Evolutionary conservation across 768 basidiomycete genomes (phyloP), one percentile per base, ranked within the genome.

Genomic region (Podaxis carcinomalis): DNA sequence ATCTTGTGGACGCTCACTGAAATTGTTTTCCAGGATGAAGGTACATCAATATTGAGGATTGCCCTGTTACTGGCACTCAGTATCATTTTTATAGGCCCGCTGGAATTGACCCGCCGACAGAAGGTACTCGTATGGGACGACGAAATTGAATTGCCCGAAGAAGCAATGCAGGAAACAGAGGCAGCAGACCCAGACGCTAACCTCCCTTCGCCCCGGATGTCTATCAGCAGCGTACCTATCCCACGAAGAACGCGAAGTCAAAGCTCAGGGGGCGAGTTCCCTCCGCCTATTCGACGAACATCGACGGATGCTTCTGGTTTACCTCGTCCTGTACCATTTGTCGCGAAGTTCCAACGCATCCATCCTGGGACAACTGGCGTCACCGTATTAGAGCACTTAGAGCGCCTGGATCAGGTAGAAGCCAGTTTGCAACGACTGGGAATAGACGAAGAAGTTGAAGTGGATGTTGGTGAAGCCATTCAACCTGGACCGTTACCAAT

Each of bases 331-430:
- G 88, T 93, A 13, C 89, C 91, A 3, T 92, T 93, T 70, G 85
- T 87, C 11, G 83, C 87, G n/a, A 93, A 92, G 73, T 90, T 90
- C 72, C 85, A 89, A 68, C 83, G 86, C 51, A 87, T 93, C 36
- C 89, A 92, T 68, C 91, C 91, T 50, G 90, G 89, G 39, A 92
- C 91, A 28, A 93, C 91, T 0, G 93, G 93, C 10, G 92, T 94
- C 25, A 88, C 86, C 9, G 87, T 94, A 51, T 79, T 95, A 39
- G 90, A 92, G 67, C 92, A 93, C 65, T 79, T 95, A 65, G 93
- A 95, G 68, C 85, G 90, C 50, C 73, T 95, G 50, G 93, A 95
- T 69, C 88, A 84, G 14, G 90, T 90, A 16, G 90, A 93, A 65
- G 89, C 90, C 6, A 85, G 89, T 64, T 70, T 92, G 62, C 87